A percentile compares a stretch with the other conserved stretches of the same genome.
Evolutionary conservation across 768 basidiomycete species (phyloP).

Genomic region (Megacollybia marginata): DNA sequence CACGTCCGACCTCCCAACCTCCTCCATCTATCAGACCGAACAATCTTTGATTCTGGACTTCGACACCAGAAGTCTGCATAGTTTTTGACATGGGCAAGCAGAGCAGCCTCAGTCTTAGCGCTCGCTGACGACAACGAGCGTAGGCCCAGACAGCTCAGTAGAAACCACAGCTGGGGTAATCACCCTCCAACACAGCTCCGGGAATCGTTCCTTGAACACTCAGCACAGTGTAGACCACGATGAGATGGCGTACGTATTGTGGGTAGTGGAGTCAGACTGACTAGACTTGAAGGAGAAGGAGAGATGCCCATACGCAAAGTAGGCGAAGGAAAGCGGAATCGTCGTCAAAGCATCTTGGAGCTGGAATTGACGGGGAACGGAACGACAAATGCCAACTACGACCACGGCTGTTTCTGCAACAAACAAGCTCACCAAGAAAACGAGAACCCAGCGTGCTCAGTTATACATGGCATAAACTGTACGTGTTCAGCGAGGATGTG

Average conservation of each 20-base stretch:
- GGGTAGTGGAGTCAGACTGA: no score
- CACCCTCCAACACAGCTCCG: no score
- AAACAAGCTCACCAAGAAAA: constrained; percentile 12
- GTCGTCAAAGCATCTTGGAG: constrained; percentile 1
- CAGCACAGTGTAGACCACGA: background rate
- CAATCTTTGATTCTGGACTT: no score
- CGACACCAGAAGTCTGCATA: no score
- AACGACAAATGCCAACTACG: constrained; percentile 3
- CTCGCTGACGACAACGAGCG: no score
- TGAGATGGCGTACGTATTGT: background rate
- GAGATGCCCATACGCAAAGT: constrained; percentile 4
- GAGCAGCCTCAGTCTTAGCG: no score
- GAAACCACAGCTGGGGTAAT: no score
- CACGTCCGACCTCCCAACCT: no score
- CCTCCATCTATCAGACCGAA: no score
- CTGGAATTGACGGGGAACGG: constrained; percentile 5
- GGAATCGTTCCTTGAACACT: background rate
- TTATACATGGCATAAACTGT: constrained; percentile 25
- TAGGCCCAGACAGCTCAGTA: no score
- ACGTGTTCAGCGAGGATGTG: background rate
- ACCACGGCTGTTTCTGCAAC: constrained; percentile 7
- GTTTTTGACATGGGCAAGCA: no score
- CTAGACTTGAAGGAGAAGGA: background rate
- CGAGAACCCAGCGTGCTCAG: constrained; percentile 12
- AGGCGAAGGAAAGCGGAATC: constrained; percentile 8